Base-by-base conservation (phyloP, 192 early-diverging fungal genomes). In the Haplosporangium gracile region DNA sequence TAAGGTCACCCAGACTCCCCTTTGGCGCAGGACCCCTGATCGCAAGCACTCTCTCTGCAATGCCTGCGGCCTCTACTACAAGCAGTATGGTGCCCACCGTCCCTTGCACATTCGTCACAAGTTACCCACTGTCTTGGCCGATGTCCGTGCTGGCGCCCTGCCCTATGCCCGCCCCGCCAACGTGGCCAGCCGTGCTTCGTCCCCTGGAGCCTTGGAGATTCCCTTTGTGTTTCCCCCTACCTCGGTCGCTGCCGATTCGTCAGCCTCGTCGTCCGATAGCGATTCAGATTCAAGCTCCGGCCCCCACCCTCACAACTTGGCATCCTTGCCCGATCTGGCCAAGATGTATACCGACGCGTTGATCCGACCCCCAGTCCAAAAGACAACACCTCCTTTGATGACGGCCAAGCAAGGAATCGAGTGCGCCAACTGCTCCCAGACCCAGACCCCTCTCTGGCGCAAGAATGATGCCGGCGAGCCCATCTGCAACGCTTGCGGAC, bases 1-100 rank as follows among this genome's bases (percentile, higher is more conserved):
- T 88, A 92, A 92, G 70, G 94, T 95, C 15, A 94, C 90, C 42
- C 91, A 92, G 85, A 96, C 96, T 1, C 95, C 95, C 10, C 88
- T 97, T 9, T 97, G 96, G 96, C 90, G 95, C 34, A 84, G 95
- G 34, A 96, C 95, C 10, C 91, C 93, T 4, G 96, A 95, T 87
- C 91, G 93, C 45, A 86, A 89, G 80, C 95, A 97, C 81, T 94
- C 92, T 32, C 88, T 97, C 7, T 97, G 96, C 80, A 97, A 97
- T 87, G 95, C 96, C 29, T 97, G 96, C 82, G 93, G 93, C 10
- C 83, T 94, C 6, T 94, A 94, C 74, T 92, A 90, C 70, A 93
- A 93, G 86, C 91, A 92, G 76, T 93, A 93, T 82, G 89, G 90
- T 36, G 79, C 82, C 11, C 93, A 93, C 63, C 91, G 93, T 24